Evolutionary conservation across 208 protist genomes (phyloP).

Genomic region (Leishmania aethiopica): DNA sequence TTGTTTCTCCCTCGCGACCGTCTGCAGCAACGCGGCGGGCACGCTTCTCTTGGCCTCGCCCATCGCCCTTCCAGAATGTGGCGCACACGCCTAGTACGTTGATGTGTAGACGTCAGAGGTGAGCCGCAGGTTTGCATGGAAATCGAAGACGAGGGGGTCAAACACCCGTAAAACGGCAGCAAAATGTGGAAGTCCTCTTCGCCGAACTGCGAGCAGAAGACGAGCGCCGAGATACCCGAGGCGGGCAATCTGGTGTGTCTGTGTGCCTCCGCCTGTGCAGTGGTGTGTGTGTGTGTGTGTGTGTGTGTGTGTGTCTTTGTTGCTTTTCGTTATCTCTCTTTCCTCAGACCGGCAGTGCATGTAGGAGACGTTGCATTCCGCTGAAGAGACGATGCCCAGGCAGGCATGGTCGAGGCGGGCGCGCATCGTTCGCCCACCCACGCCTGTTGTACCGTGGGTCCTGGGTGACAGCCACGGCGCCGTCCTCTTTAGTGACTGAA

Average conservation of each 20-base stretch:
- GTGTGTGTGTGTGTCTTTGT: constrained; percentile 2
- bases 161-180: neutral
- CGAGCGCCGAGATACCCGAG: neutral
- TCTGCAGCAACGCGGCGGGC: neutral
- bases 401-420: neutral
- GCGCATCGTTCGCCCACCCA: neutral
- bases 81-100: neutral
- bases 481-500: neutral
- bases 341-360: neutral
- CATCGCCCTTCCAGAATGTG: neutral
- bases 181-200: neutral
- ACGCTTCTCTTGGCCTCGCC: neutral
- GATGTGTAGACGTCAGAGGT: neutral
- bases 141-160: neutral
- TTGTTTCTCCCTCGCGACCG: neutral
- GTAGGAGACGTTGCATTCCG: neutral
- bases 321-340: neutral
- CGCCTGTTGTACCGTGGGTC: neutral
- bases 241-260: neutral
- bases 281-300: neutral
- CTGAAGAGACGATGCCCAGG: neutral
- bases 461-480: neutral
- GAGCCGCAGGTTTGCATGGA: neutral
- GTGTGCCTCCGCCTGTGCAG: neutral
- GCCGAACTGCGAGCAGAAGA: neutral